Base-by-base conservation (phyloP, 2,329 filamentous ascomycete species). In the Apiospora saccharicola region DNA sequence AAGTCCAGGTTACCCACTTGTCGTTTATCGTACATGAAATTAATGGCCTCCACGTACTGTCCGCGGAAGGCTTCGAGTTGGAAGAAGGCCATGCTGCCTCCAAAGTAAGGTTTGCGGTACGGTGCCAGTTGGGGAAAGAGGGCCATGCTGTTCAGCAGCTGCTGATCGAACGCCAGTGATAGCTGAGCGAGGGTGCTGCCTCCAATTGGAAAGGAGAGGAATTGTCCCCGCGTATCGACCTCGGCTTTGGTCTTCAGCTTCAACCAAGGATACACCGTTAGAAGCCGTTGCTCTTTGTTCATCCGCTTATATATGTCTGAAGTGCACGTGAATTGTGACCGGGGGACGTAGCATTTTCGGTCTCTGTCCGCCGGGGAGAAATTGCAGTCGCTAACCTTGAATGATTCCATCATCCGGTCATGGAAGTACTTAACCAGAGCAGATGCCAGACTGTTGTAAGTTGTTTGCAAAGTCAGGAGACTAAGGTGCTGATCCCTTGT, bases 251-350 rank as follows among this genome's bases (percentile, higher is more conserved):
- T 26, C 67, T 22, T 57, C 4, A 70, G n/a, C 16, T 19, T 57
- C 1, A 43, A 4, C 68, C 68, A 70, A 47, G 68, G 68, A 34
- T 53, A 70, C 19, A 22, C n/a, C 24, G 68, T 78, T 57, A 79
- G 80, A 70, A 86, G 84, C 0, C 74, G 72, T 22, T 78, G 72
- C 30, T 80, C 81, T 12, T 83, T 75, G 0, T 49, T 71, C 14
- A 76, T 70, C 30, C 43, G 34, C 7, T 53, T 16, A 6, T 71
- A 73, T 12, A 77, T 73, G 1, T 37, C 13, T 0, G n/a, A 16
- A 24, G 71, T 68, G 24, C 72, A 13, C 43, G 3, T 68, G 71
- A 72, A 71, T 13, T 37, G 41, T 34, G n/a, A 64, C 3, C 34
- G 67, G 12, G 72, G 57, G 37, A 75, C 72, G 53, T 77, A 78